Conservation (phyloP, 805 yeast species). For the Cyberlindnera saturnus region DNA sequence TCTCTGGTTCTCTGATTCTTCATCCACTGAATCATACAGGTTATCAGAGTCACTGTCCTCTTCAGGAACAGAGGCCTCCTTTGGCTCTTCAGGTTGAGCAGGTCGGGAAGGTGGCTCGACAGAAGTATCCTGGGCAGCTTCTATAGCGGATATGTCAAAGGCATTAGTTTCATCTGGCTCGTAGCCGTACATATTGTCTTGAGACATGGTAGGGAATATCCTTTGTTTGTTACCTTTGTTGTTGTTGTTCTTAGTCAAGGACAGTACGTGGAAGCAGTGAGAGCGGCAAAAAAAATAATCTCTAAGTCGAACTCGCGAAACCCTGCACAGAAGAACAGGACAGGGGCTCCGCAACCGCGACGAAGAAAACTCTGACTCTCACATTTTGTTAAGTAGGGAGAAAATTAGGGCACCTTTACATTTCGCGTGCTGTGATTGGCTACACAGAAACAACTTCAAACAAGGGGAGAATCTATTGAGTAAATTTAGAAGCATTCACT, state of each 20-base stretch:
- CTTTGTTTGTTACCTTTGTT: too few species aligned
- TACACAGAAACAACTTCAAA: background rate
- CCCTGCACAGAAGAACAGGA: too few species aligned
- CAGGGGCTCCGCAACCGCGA: too few species aligned
- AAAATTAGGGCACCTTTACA: background rate
- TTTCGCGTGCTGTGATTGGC: constrained; percentile 9
- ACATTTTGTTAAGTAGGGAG: too few species aligned
- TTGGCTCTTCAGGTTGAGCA: too few species aligned
- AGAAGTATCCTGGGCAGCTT: background rate
- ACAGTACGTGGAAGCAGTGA: too few species aligned
- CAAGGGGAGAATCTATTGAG: background rate
- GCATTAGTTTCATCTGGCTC: background rate
- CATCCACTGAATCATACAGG: constrained; percentile 1
- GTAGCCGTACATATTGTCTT: constrained; percentile 2
- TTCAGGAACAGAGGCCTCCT: background rate
- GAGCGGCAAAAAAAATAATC: too few species aligned
- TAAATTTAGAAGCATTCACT: too few species aligned
- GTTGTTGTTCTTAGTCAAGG: too few species aligned
- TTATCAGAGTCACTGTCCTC: constrained; percentile 5
- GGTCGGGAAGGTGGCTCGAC: too few species aligned
- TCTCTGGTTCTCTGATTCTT: constrained; percentile 1
- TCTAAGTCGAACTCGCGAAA: too few species aligned
- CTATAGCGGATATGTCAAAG: background rate
- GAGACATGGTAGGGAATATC: background rate
- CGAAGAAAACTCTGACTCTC: too few species aligned